These are phyloP conservation scores for Cornus controversa DNA, from an alignment of 148 eudicot species.

Conservation along the genomic window DNA sequence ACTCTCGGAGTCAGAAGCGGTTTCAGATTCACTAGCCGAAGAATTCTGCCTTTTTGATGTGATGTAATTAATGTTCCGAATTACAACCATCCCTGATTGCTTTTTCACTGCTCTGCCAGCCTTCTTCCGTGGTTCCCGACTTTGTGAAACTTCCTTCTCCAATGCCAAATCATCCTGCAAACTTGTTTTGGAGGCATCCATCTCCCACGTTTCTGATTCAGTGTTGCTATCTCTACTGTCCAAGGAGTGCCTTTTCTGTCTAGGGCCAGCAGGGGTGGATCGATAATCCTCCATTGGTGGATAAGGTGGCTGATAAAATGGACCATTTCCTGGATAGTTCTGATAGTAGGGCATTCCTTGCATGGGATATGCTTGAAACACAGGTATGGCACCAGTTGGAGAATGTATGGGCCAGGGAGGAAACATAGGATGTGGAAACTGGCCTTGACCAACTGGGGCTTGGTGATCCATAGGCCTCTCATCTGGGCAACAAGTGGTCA, in stretches of 20 bases:
- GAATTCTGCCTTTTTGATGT: constrained; percentile 53
- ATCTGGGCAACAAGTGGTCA: constrained; percentile 29
- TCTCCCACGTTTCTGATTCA: constrained; percentile 48
- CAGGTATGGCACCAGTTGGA: constrained; percentile 62
- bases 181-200: constrained; percentile 29
- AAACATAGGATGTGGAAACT: constrained; percentile 66
- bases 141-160: constrained; percentile 39
- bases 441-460: constrained; percentile 48
- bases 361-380: constrained; percentile 73
- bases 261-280: constrained; percentile 28
- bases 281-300: constrained; percentile 52
- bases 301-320: constrained; percentile 60
- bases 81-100: constrained; percentile 65
- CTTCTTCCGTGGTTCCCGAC: constrained; percentile 38
- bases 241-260: constrained; percentile 54
- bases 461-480: constrained; percentile 35
- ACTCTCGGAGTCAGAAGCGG: constrained; percentile 52
- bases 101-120: constrained; percentile 54
- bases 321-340: constrained; percentile 53
- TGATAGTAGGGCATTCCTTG: constrained; percentile 87
- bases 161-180: constrained; percentile 30
- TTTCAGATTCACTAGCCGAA: constrained; percentile 45
- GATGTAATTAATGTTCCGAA: constrained; percentile 82
- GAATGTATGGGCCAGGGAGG: constrained; percentile 83
- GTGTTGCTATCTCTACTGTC: constrained; percentile 50